Evolutionary conservation across 2,329 filamentous ascomycete genomes (phyloP).

Genomic region (Calonectria pseudoturangicola): DNA sequence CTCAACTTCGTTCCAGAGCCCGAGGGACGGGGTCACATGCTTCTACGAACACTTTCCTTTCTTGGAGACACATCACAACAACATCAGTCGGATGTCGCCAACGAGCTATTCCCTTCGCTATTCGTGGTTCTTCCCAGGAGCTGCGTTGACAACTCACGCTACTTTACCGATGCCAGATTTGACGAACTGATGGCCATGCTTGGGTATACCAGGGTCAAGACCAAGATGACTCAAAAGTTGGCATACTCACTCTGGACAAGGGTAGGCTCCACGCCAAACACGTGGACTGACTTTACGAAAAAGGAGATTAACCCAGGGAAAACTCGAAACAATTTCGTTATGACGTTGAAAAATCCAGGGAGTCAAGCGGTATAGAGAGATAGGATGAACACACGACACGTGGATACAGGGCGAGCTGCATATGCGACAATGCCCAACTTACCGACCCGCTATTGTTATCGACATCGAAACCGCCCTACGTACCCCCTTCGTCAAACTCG

Average conservation of each 20-base stretch:
- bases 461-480: background rate
- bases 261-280: slow-evolving; percentile 46
- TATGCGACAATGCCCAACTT: slow-evolving; percentile 55
- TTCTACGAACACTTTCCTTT: slow-evolving; percentile 84
- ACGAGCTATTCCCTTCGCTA: slow-evolving; percentile 77
- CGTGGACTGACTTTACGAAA: slow-evolving; percentile 69
- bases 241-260: slow-evolving; percentile 91
- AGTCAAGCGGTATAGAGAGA: slow-evolving; percentile 44
- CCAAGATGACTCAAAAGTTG: slow-evolving; percentile 87
- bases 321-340: slow-evolving; percentile 92
- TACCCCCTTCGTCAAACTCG: background rate
- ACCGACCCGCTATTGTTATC: slow-evolving; percentile 21
- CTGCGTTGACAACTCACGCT: slow-evolving; percentile 92
- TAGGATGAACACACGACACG: slow-evolving; percentile 37
- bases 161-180: slow-evolving; percentile 84
- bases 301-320: slow-evolving; percentile 84
- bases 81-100: slow-evolving; percentile 45
- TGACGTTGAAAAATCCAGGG: slow-evolving; percentile 74
- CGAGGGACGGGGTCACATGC: slow-evolving; percentile 86
- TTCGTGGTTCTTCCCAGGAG: slow-evolving; percentile 94
- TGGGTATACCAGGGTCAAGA: slow-evolving; percentile 80
- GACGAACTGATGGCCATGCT: slow-evolving; percentile 84
- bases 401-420: slow-evolving; percentile 45
- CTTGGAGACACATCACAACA: slow-evolving; percentile 64
- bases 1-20: slow-evolving; percentile 94